These are phyloP conservation scores for Erysimum cheiri DNA, from an alignment of 441 rosid genomes.

Conservation along the genomic window DNA sequence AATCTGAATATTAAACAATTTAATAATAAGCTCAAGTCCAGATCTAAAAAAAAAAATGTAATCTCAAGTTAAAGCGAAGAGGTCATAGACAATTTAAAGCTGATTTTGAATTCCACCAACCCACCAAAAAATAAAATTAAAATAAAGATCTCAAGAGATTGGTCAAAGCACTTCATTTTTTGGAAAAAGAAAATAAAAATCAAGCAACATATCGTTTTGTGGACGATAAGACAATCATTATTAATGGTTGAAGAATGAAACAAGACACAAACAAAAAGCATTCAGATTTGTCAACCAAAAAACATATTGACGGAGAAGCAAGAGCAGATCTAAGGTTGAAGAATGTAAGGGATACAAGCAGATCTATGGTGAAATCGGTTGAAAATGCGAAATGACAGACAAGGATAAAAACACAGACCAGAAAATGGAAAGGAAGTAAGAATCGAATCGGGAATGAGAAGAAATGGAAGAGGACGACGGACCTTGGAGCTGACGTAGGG, in stretches of 20 bases:
- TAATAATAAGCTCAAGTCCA: background rate
- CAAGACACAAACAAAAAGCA: background rate
- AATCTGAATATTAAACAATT: background rate
- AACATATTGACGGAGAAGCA: conserved; percentile 1
- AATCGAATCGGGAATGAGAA: conserved; percentile 5
- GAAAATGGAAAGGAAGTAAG: background rate
- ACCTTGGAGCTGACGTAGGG: conserved; percentile 25
- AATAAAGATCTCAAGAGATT: conserved; percentile 8
- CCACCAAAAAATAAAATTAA: background rate
- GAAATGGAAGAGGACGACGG: background rate
- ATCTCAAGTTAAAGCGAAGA: conserved; percentile 13
- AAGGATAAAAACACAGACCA: background rate
- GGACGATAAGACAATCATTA: conserved; percentile 1
- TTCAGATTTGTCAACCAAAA: background rate
- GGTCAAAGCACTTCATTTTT: conserved; percentile 13
- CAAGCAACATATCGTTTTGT: background rate
- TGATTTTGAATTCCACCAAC: conserved; percentile 30
- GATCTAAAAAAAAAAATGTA: conserved; percentile 2
- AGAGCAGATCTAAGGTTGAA: conserved; percentile 29
- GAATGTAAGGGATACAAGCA: background rate
- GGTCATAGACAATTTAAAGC: background rate
- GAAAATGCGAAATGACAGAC: background rate
- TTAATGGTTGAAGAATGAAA: background rate
- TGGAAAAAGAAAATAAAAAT: background rate
- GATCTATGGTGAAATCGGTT: background rate